Percentiles rank a stretch among this genome's conserved stretches.
phyloP scores from a whole-genome alignment of 192 early-diverging fungal genomes.

The Coemansia sp. region DNA sequence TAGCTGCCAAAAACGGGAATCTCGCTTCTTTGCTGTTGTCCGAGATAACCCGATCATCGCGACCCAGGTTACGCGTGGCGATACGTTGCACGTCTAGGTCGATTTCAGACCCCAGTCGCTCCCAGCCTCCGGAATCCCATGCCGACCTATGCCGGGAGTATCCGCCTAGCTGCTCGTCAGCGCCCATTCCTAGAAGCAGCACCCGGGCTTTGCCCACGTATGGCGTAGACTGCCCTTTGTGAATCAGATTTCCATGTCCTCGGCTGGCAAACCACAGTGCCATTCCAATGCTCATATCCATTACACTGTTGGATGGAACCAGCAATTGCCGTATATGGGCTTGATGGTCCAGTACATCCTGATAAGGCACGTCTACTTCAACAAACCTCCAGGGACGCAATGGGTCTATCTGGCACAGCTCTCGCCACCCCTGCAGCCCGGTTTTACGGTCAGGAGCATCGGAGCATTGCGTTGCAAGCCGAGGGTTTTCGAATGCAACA shows the following conservation, averaged over 20 bases:
- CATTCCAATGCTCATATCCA: conserved; percentile 97
- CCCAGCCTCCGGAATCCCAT: conserved; percentile 65
- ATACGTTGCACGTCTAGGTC: conserved; percentile 85
- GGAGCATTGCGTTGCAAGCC: conserved; percentile 37
- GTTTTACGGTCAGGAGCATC: conserved; percentile 85
- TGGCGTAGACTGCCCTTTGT: background rate
- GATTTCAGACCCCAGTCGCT: conserved; percentile 67
- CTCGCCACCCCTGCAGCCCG: conserved; percentile 54
- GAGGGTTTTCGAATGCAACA: conserved; percentile 93
- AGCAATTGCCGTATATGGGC: conserved; percentile 69
- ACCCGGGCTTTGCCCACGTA: conserved; percentile 73
- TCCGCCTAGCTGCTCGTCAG: conserved; percentile 92
- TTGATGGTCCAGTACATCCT: conserved; percentile 57
- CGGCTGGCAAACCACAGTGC: conserved; percentile 95
- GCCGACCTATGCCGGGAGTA: conserved; percentile 83
- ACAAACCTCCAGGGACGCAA: conserved; percentile 86
- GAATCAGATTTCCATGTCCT: conserved; percentile 58
- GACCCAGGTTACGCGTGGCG: conserved; percentile 81
- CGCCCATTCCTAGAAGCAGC: conserved; percentile 83
- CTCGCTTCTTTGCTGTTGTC: conserved; percentile 81
- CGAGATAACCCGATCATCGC: conserved; percentile 90
- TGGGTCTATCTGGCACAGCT: conserved; percentile 63
- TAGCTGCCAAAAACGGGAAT: conserved; percentile 80
- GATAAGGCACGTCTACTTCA: conserved; percentile 80
- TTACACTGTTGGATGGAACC: conserved; percentile 80